Conservation (phyloP, 2,329 filamentous ascomycete genomes). For the Fusarium bulbicola region DNA sequence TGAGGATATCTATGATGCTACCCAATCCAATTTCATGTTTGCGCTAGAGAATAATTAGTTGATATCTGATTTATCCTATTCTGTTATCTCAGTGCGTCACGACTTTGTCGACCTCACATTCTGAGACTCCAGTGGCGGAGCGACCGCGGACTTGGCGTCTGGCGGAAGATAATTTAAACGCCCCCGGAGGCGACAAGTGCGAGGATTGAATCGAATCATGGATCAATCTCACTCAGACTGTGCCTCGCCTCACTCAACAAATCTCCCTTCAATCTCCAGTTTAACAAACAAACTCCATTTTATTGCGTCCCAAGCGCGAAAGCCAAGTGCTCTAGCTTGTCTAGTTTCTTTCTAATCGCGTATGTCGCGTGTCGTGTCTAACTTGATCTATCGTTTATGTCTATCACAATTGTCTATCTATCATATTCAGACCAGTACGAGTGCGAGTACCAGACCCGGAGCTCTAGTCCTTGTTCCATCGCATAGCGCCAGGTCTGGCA, state of each 20-base stretch:
- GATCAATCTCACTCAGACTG: not conserved
- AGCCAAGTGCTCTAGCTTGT: conserved; percentile 15
- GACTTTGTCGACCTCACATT: not conserved
- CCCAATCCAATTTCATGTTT: not conserved
- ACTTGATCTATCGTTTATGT: conserved; percentile 34
- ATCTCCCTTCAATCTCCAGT: not conserved
- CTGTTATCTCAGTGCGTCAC: not conserved
- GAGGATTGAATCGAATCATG: not conserved
- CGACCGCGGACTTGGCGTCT: not conserved
- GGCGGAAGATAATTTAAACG: conserved; percentile 9
- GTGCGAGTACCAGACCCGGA: not conserved
- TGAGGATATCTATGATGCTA: not conserved
- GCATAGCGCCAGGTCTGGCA: conserved; percentile 33
- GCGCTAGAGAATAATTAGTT: not conserved
- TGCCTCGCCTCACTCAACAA: not conserved
- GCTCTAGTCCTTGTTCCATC: conserved; percentile 43
- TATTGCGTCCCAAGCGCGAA: conserved; percentile 15
- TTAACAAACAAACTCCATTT: conserved; percentile 24
- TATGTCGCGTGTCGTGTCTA: conserved; percentile 23
- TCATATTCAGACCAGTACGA: not conserved
- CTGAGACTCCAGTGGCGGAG: not conserved
- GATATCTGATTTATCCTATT: not conserved
- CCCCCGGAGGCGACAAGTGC: not conserved
- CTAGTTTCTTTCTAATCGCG: conserved; percentile 21
- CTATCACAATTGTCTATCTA: conserved; percentile 23